Percentiles rank a stretch among this genome's conserved stretches.
Evolutionary conservation across 768 basidiomycete genomes (phyloP).

Genomic region (Calocybe cyanea): DNA sequence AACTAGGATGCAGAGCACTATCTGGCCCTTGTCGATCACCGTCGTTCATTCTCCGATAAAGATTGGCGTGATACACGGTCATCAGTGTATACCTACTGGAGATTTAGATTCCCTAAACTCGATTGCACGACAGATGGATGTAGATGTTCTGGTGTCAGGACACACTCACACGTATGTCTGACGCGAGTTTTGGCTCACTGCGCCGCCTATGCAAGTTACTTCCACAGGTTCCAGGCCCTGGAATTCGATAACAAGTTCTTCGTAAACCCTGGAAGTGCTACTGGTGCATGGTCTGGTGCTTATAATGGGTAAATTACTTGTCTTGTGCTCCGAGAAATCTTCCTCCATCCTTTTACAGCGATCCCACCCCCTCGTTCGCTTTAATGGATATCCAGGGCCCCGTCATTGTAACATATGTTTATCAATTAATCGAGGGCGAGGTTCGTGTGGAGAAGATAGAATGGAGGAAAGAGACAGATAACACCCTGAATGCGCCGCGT

Average conservation of each 20-base stretch:
- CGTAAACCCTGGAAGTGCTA: conserved; percentile 92
- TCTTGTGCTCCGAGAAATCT: not conserved
- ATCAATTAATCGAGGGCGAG: conserved; percentile 91
- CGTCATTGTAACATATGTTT: conserved; percentile 96
- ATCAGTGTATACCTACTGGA: conserved; percentile 89
- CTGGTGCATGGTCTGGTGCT: conserved; percentile 88
- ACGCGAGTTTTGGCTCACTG: not conserved
- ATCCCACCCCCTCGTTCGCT: conserved; percentile 91
- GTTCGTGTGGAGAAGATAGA: conserved; percentile 92
- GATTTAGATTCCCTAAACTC: conserved; percentile 88
- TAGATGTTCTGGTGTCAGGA: conserved; percentile 90
- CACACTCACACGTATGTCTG: conserved; percentile 85
- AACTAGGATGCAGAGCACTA: conserved; percentile 42
- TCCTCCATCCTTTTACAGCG: conserved; percentile 41
- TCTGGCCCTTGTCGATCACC: conserved; percentile 77
- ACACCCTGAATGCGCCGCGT: conserved; percentile 33
- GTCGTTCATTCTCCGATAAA: conserved; percentile 82
- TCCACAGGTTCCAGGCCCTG: conserved; percentile 82
- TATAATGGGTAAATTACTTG: conserved; percentile 48
- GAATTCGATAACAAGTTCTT: conserved; percentile 93
- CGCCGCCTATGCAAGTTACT: not conserved
- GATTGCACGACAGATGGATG: conserved; percentile 94
- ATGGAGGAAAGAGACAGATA: conserved; percentile 61
- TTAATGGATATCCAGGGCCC: conserved; percentile 97
- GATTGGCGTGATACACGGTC: conserved; percentile 92